Evolutionary conservation across 2,329 filamentous ascomycete genomes (phyloP), one percentile per base, ranked within the genome.

Genomic region (Hirsutella minnesotensis): DNA sequence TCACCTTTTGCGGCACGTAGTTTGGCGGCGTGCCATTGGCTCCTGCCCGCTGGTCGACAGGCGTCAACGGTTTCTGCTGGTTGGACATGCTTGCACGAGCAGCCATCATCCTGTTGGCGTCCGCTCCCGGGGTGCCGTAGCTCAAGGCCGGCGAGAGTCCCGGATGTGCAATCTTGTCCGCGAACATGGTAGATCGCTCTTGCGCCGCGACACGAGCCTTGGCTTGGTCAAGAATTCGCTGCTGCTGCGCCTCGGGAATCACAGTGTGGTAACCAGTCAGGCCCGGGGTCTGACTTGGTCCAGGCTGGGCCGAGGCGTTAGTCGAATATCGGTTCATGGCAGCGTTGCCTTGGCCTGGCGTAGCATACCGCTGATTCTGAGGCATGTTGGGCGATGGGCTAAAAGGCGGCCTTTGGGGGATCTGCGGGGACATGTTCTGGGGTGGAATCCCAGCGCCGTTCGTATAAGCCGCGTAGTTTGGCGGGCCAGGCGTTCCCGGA

Each of bases 181-280:
- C 59, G 44, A 66, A 65, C 44, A 63, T 62, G 45, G 57, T 56
- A 19, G 61, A 61, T 22, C 64, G 59, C 47, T 68, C 65, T 40
- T 68, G 66, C 0, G 67, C 66, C 15, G 67, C 66, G 13, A 67
- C 64, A 21, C 69, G 58, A 3, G 68, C 69, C 43, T 69, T 68
- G 8, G 70, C 68, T 53, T 73, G 70, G 41, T 74, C 69, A 53
- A 71, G 58, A 38, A 71, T 65, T 42, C 69, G 66, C 51, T 69
- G 66, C 51, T 73, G 69, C 45, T 72, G 68, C 15, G 64, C 63
- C 49, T 71, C 67, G 31, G 66, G 63, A 52, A 71, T 70, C 38
- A 71, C 67, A 5, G 67, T 70, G 38, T 69, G 66, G 44, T 70
- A 72, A 27, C 69, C 69, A 3, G 66, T 63, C 4, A 66, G 55